Conservation (phyloP, 1,284 basidiomycete species). For the Fomitiporia mediterranea region DNA sequence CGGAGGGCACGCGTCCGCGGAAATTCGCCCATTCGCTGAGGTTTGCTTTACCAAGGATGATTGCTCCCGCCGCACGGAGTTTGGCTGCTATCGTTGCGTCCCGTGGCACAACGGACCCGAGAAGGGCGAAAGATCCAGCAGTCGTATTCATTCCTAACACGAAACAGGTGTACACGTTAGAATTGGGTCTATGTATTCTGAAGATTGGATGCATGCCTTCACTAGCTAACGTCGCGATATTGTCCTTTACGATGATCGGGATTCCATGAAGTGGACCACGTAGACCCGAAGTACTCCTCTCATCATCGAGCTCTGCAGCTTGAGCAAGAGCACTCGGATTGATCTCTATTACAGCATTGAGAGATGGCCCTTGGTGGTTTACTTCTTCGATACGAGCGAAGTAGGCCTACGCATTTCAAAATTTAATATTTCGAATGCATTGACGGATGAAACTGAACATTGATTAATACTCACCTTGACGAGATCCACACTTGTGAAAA, state of each 20-base stretch:
- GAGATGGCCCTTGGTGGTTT: slow-evolving; percentile 26
- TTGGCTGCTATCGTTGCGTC: slow-evolving; percentile 59
- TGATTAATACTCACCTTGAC: slow-evolving; percentile 31
- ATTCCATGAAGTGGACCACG: slow-evolving; percentile 32
- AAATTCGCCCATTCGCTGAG: slow-evolving; percentile 14
- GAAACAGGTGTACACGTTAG: neutral
- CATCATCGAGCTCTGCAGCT: slow-evolving; percentile 26
- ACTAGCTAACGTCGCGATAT: slow-evolving; percentile 28
- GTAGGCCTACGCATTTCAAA: slow-evolving; percentile 26
- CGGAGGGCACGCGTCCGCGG: slow-evolving; percentile 25
- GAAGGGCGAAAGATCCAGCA: slow-evolving; percentile 51
- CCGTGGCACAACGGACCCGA: slow-evolving; percentile 53
- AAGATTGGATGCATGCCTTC: slow-evolving; percentile 1
- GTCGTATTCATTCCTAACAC: slow-evolving; percentile 17
- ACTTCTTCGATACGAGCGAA: slow-evolving; percentile 33
- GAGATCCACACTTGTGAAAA: slow-evolving; percentile 40
- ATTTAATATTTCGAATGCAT: neutral
- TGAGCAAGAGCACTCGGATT: slow-evolving; percentile 27
- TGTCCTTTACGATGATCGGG: slow-evolving; percentile 34
- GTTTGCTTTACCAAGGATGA: slow-evolving; percentile 43
- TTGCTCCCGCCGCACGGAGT: slow-evolving; percentile 61
- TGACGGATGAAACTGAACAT: neutral
- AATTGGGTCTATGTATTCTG: no score
- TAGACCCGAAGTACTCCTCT: slow-evolving; percentile 23
- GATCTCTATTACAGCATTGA: slow-evolving; percentile 31